Evolutionary conservation across 2,329 filamentous ascomycete species (phyloP).

Genomic region (Xylariales sp.): DNA sequence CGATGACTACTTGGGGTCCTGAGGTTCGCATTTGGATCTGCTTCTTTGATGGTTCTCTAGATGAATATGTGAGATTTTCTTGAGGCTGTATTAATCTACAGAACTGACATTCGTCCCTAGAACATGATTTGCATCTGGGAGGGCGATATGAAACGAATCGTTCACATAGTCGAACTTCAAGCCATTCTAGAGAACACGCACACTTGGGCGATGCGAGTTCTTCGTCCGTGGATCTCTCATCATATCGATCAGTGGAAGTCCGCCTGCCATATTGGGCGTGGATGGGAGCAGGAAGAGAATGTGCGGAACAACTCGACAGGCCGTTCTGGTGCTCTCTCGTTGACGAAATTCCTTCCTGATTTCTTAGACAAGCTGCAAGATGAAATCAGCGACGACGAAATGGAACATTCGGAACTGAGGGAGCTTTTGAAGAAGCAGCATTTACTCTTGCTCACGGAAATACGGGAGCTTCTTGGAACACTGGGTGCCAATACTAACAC

Average conservation of each 20-base stretch:
- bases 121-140: not conserved
- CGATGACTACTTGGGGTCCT: not conserved
- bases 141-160: not conserved
- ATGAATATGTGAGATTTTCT: not conserved
- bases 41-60: not conserved
- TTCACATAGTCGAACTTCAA: not conserved
- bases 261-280: no score
- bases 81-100: not conserved
- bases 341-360: no score
- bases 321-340: no score
- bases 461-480: no score
- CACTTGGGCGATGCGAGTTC: conserved; percentile 4
- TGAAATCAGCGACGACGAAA: no score
- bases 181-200: conserved; percentile 1
- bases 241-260: conserved; percentile 1
- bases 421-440: no score
- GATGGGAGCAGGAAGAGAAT: no score
- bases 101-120: not conserved
- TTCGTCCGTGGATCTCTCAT: conserved; percentile 2
- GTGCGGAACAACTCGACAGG: no score
- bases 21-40: not conserved
- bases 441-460: no score
- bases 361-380: no score
- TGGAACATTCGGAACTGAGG: no score
- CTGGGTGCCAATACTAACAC: no score